Percentiles rank a stretch among this genome's conserved stretches.
phyloP scores from a whole-genome alignment of 108 stramenopile species.

The Schizochytrium sp. region DNA sequence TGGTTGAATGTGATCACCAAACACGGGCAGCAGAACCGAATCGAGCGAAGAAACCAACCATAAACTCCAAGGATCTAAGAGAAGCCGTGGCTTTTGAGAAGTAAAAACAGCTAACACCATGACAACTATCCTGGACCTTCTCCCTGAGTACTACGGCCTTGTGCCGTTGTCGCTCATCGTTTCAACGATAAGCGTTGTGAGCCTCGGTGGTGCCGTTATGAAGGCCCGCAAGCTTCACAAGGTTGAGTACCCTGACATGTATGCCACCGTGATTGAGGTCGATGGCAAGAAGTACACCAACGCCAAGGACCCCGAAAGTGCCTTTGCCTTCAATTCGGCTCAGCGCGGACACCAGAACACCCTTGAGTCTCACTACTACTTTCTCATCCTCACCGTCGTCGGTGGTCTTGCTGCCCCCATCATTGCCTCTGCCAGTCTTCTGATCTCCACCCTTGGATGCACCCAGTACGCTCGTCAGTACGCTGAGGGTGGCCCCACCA shows the following conservation, averaged over 20 bases:
- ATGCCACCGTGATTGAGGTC: slow-evolving; percentile 42
- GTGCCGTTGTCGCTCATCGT: slow-evolving; percentile 34
- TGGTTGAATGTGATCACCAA: too few relatives aligned
- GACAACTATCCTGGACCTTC: not conserved
- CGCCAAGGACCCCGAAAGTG: slow-evolving; percentile 44
- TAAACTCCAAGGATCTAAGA: not conserved
- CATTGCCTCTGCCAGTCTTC: not conserved
- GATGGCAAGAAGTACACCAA: slow-evolving; percentile 45
- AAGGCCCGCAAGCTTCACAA: slow-evolving; percentile 29
- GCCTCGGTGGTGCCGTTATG: slow-evolving; percentile 8
- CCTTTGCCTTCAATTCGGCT: slow-evolving; percentile 32
- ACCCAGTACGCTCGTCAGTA: slow-evolving; percentile 42
- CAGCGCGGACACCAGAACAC: slow-evolving; percentile 59
- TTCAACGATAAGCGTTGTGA: not conserved
- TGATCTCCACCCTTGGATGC: not conserved
- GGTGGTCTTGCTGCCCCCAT: slow-evolving; percentile 7
- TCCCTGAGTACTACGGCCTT: not conserved
- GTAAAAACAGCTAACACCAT: not conserved
- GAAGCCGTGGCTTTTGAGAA: not conserved
- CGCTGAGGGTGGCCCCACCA: not conserved
- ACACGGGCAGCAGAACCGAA: too few relatives aligned
- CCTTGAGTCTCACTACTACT: slow-evolving; percentile 23
- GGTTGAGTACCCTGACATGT: slow-evolving; percentile 52
- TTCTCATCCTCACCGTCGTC: slow-evolving; percentile 15
- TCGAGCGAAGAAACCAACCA: too few relatives aligned